A percentile compares a stretch with the other conserved stretches of the same genome.
phyloP scores from a whole-genome alignment of 345 rosid genomes.

The Reutealis trisperma region DNA sequence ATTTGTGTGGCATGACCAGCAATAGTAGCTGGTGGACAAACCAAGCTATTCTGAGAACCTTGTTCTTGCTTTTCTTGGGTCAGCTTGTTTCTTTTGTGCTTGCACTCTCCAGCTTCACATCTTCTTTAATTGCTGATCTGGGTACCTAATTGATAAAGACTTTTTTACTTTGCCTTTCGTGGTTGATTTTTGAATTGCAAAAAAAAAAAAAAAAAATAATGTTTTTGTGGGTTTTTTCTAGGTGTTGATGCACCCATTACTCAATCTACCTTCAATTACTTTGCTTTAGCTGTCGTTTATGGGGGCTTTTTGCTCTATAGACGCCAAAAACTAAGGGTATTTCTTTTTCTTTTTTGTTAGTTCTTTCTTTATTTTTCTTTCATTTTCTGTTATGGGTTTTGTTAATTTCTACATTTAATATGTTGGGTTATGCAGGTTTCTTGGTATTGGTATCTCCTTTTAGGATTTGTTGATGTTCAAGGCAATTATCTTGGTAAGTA shows the following conservation, averaged over 20 bases:
- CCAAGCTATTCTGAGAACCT: conserved; percentile 24
- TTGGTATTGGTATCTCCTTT: conserved; percentile 66
- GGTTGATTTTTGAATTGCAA: neutral
- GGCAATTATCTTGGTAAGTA: conserved; percentile 61
- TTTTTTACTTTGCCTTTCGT: too few relatives aligned
- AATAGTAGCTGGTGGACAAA: conserved; percentile 38
- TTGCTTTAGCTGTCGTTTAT: conserved; percentile 47
- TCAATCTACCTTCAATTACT: conserved; percentile 46
- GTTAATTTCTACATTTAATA: neutral
- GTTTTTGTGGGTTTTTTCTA: conserved; percentile 10
- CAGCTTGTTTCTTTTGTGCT: conserved; percentile 53
- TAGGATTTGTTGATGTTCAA: conserved; percentile 62
- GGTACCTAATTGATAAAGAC: conserved; percentile 28
- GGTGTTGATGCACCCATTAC: conserved; percentile 65
- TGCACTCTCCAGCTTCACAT: conserved; percentile 50
- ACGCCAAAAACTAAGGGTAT: conserved; percentile 45
- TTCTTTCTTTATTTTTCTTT: neutral
- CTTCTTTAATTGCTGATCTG: conserved; percentile 51
- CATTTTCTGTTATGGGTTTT: neutral
- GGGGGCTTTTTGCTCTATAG: conserved; percentile 46
- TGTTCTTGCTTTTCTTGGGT: conserved; percentile 47
- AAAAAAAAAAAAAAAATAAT: too few relatives aligned
- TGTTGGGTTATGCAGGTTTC: conserved; percentile 37
- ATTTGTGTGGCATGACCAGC: neutral
- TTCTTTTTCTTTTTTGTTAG: too few relatives aligned